phyloP scores from a whole-genome alignment of 2,329 filamentous ascomycete species.

The Cladosporium colombiae region DNA sequence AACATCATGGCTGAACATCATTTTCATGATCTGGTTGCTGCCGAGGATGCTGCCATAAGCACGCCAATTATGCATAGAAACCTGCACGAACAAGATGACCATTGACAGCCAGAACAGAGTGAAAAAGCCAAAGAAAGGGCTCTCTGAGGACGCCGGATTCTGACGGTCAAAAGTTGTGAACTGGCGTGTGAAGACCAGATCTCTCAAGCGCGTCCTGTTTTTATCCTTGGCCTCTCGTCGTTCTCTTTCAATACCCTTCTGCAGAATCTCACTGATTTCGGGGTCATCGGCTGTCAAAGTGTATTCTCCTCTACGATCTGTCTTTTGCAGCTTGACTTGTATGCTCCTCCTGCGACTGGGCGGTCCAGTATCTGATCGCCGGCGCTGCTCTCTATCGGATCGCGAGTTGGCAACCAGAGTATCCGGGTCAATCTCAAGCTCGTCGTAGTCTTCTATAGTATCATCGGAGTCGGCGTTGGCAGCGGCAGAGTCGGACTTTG shows the following conservation, averaged over 20 bases:
- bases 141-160: constrained; percentile 64
- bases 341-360: constrained; percentile 42
- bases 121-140: constrained; percentile 77
- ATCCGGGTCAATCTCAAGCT: constrained; percentile 40
- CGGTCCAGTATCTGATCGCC: constrained; percentile 9
- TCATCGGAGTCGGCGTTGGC: constrained; percentile 29
- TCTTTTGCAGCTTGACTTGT: constrained; percentile 50
- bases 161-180: constrained; percentile 75
- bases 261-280: constrained; percentile 50
- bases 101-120: constrained; percentile 76
- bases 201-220: constrained; percentile 45
- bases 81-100: constrained; percentile 65
- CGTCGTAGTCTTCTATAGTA: constrained; percentile 46
- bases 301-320: constrained; percentile 49
- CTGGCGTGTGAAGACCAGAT: constrained; percentile 70
- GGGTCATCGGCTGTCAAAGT: constrained; percentile 53
- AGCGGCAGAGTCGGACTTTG: constrained; percentile 12
- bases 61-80: constrained; percentile 68
- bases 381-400: constrained; percentile 19
- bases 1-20: constrained; percentile 63
- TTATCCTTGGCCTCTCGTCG: constrained; percentile 38
- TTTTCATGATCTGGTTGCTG: constrained; percentile 68
- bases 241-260: constrained; percentile 46
- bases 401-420: constrained; percentile 40
- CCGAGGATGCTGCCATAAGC: constrained; percentile 69